Percentiles rank a stretch among this genome's conserved stretches.
Evolutionary conservation across 192 early-diverging fungal species (phyloP).

Genomic region (Neocallimastix lanati): DNA sequence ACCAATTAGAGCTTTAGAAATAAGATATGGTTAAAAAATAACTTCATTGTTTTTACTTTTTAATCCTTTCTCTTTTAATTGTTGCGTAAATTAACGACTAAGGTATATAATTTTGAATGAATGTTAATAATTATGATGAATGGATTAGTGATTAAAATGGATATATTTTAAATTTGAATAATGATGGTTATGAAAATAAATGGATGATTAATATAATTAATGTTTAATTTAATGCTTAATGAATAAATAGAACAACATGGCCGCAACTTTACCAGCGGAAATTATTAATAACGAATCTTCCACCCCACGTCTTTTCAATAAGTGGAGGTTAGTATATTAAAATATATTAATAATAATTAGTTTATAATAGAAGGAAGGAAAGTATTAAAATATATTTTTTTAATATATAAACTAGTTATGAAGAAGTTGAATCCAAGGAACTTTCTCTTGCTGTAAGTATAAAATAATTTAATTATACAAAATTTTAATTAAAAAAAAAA

Average conservation of each 20-base stretch:
- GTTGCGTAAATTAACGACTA: not conserved
- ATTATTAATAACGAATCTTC: slow-evolving; percentile 25
- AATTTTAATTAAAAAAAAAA: no score
- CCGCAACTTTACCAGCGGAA: slow-evolving; percentile 26
- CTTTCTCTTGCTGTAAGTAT: slow-evolving; percentile 41
- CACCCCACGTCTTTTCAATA: slow-evolving; percentile 56
- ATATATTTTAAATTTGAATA: no score
- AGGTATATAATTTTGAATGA: not conserved
- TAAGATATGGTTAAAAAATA: not conserved
- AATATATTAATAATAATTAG: no score
- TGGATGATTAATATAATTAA: no score
- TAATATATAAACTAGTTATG: no score
- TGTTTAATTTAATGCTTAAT: no score
- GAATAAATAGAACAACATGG: not conserved
- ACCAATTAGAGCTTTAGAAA: not conserved
- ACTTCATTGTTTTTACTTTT: not conserved
- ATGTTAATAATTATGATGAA: not conserved
- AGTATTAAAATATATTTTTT: no score
- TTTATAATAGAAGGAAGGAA: no score
- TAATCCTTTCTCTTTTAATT: not conserved
- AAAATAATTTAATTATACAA: no score
- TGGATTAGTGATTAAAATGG: no score
- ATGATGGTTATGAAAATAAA: no score
- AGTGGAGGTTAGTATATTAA: slow-evolving; percentile 48
- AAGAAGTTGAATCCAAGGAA: slow-evolving; percentile 78